These are phyloP conservation scores for Penicillium manginii DNA, from an alignment of 495 filamentous ascomycete genomes.

Conservation along the genomic window DNA sequence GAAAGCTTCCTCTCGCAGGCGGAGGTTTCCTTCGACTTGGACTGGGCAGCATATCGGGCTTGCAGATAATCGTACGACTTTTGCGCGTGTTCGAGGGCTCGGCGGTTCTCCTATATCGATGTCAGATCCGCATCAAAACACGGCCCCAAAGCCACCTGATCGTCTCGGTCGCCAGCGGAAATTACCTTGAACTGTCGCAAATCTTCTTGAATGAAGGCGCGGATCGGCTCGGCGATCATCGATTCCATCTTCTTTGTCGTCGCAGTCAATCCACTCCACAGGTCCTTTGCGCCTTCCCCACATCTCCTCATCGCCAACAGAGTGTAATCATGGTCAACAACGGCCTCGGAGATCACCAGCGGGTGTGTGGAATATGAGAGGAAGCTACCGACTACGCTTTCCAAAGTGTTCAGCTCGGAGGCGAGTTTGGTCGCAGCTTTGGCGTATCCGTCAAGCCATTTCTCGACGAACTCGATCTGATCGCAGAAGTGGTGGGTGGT, in stretches of 20 bases:
- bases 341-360: constrained; percentile 71
- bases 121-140: constrained; percentile 32
- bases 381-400: constrained; percentile 72
- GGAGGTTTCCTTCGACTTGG: constrained; percentile 91
- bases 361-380: constrained; percentile 72
- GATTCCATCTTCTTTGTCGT: constrained; percentile 75
- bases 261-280: constrained; percentile 76
- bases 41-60: constrained; percentile 78
- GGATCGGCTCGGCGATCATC: constrained; percentile 79
- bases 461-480: constrained; percentile 88
- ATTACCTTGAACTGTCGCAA: constrained; percentile 64
- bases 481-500: constrained; percentile 87
- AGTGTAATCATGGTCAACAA: constrained; percentile 95
- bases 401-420: constrained; percentile 71
- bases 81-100: constrained; percentile 76
- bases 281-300: constrained; percentile 82
- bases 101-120: constrained; percentile 68
- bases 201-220: constrained; percentile 74
- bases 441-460: constrained; percentile 89
- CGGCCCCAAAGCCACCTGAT: constrained; percentile 21
- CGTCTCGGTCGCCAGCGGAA: not conserved
- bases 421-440: constrained; percentile 77
- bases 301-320: constrained; percentile 81
- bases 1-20: constrained; percentile 93
- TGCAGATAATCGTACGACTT: constrained; percentile 79